Base-by-base conservation (phyloP, 179 eudicot species). In the Pouteria campechiana region DNA sequence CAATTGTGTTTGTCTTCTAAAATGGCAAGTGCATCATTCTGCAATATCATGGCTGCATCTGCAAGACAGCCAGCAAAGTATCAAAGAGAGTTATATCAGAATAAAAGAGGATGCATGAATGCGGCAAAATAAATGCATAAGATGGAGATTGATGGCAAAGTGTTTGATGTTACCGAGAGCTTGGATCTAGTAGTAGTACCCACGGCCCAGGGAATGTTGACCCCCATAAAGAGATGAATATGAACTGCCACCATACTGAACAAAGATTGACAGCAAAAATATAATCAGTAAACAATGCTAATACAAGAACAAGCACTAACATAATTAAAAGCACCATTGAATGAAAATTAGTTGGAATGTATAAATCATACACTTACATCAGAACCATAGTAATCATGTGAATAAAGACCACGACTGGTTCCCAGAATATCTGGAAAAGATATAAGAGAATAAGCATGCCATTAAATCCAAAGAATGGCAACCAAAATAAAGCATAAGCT, bases 341-440 rank as follows among this genome's bases (percentile, higher is more conserved):
- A n/a, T n/a, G n/a, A n/a, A n/a, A n/a, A n/a, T n/a, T n/a, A n/a
- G n/a, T n/a, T n/a, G n/a, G n/a, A n/a, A n/a, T n/a, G 32, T 24
- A 46, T 13, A n/a, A 20, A 16, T 16, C 8, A 27, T 6, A 17
- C 10, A 60, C 90, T 72, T 63, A 82, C 96, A 52, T 82, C 76
- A 54, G 83, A 38, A 41, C 78, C 80, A 68, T 79, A 76, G 62
- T 83, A 83, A 57, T 79, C 79, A 65, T 59, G 79, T 50, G 80
- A 40, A 42, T 54, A 67, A 30, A 36, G 48, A 56, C 78, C 60
- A 57, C 72, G 42, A 10, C 72, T 69, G 48, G 83, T 61, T 53
- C 71, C 83, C 58, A 36, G 63, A 41, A 62, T 32, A 60, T 72
- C 86, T 86, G 34, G 16, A 13, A 11, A 15, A n/a, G 50, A 13